Evolutionary conservation across 345 rosid genomes (phyloP), one percentile per base, ranked within the genome.

Genomic region (Gossypium anomalum): DNA sequence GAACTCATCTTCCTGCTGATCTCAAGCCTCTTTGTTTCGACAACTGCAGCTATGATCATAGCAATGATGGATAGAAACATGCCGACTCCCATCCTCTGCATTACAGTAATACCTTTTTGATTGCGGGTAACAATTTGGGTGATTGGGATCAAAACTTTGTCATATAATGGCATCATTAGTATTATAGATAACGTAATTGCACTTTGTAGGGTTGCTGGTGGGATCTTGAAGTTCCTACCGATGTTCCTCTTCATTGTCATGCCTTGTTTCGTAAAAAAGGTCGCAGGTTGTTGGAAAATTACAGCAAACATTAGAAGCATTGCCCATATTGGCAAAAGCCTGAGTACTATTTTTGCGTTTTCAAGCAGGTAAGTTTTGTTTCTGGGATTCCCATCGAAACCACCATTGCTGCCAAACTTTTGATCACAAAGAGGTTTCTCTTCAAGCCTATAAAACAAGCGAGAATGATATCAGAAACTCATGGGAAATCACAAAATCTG

Each of bases 201-300:
- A 62, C 98, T 94, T 81, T 94, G 98, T 9, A 94, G 81, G 0
- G 98, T 92, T 1, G 98, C 97, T 0, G 98, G 95, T 11, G 98
- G 98, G 84, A 94, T 89, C 85, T 85, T 90, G 85, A 94, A 87
- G 78, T 78, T 72, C 71, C 79, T 79, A 17, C 97, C 95, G 1
- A 94, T 82, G 79, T 73, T 92, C 75, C 97, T 82, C 72, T 85
- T 78, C 99, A 95, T 95, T 15, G 89, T 85, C 87, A 84, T 88
- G 74, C 98, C 98, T 80, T 94, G 98, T 77, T 92, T 94, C 9
- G 97, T 92, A 64, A 94, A 94, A 75, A 94, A 94, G 1, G 98
- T 94, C 0, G 90, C 85, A 0, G 98, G 98, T 69, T 86, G 98
- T 52, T 90, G 94, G 82, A 92, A 94, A 75, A 94, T 89, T 57